Base-by-base conservation (phyloP, 257 asterid species). In the Gentiana dahurica region DNA sequence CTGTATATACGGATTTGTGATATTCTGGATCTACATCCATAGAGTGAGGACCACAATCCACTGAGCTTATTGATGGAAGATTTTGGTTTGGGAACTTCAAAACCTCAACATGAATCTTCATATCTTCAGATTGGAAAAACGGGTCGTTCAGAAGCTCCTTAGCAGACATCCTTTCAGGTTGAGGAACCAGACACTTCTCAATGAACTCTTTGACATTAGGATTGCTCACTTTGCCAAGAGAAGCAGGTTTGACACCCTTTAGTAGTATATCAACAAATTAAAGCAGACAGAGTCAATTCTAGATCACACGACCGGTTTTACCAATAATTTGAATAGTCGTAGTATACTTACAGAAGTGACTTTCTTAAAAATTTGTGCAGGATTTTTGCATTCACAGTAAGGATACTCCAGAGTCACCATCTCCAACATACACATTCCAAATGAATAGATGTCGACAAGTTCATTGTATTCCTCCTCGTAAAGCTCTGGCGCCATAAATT, bases 401-500 rank as follows among this genome's bases (percentile, higher is more conserved):
- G 95, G 94, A 76, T 83, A 86, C 59, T 83, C 95, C 66, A 77
- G 45, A 39, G 85, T 78, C 15, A 86, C 83, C 77, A 86, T 75
- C 69, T 86, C 95, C 84, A 86, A 36, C 68, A 86, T 65, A 75
- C 95, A 83, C 94, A 86, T 70, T 50, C 94, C 95, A 47, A 86
- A 86, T 6, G 90, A 86, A 59, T 86, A 86, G 57, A 86, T 70
- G 71, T 86, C 95, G 11, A 83, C 79, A 15, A 84, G 71, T 68
- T 86, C 95, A 68, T 81, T 83, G 32, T 86, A 86, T 63, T 84
- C 84, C 76, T 86, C 94, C 54, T 86, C 91, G 5, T 83, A 86
- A 36, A 86, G 86, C 81, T 83, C 95, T 0, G 95, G 95, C 47
- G 94, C 94, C 94, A 85, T 85, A 34, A 81, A 85, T 54, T 87